Conservation (phyloP, 768 basidiomycete species). For the Russula dissimulans region DNA sequence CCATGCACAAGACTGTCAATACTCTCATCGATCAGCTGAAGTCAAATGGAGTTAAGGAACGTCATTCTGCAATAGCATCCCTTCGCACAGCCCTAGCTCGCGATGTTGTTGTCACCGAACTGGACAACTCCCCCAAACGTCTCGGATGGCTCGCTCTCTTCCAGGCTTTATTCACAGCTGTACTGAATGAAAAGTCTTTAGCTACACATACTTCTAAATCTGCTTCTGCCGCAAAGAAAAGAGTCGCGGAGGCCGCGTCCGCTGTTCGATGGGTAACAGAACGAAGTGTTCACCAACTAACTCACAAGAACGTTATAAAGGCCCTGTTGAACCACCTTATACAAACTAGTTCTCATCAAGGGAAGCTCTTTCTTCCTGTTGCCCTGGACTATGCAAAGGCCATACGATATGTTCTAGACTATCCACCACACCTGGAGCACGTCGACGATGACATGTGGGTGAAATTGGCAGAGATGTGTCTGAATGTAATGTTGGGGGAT, state of each 20-base stretch:
- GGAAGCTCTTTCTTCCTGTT: conserved; percentile 49
- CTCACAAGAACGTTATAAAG: conserved; percentile 40
- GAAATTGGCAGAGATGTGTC: conserved; percentile 54
- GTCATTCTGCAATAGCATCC: conserved; percentile 50
- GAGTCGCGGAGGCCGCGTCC: conserved; percentile 58
- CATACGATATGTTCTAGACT: conserved; percentile 53
- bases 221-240: conserved; percentile 40
- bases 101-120: conserved; percentile 35
- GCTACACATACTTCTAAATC: conserved; percentile 30
- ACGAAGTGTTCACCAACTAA: conserved; percentile 46
- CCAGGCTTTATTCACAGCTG: conserved; percentile 60
- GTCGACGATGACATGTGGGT: conserved; percentile 60
- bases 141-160: conserved; percentile 58
- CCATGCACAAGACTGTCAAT: conserved; percentile 35
- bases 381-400: conserved; percentile 78
- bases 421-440: conserved; percentile 71
- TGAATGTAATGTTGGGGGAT: conserved; percentile 71
- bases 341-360: conserved; percentile 45
- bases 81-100: conserved; percentile 45
- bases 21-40: conserved; percentile 42
- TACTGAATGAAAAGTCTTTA: conserved; percentile 51
- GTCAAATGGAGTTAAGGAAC: conserved; percentile 59
- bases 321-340: conserved; percentile 56
- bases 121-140: conserved; percentile 32
- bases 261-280: conserved; percentile 69